Conservation (phyloP, 257 asterid genomes). For the Solanum peruvianum region DNA sequence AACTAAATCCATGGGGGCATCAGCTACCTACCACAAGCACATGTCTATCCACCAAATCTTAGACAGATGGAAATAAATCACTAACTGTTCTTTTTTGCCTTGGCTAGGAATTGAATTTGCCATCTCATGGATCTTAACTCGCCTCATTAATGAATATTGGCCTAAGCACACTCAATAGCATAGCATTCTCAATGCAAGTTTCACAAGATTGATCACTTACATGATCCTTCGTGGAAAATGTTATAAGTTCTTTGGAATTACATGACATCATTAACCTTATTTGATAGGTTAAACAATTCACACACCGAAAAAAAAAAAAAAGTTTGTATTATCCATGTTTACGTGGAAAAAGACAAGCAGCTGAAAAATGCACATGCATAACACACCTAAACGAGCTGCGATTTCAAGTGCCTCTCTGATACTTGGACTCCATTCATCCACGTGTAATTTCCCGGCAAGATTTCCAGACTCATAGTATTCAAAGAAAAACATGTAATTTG, state of each 20-base stretch:
- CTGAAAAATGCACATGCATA: background rate
- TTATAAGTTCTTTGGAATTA: background rate
- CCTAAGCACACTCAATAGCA: background rate
- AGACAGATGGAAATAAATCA: background rate
- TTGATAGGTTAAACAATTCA: background rate
- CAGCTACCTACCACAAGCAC: background rate
- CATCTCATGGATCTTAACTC: background rate
- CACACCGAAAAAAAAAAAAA: background rate
- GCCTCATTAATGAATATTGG: background rate
- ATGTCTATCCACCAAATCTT: background rate
- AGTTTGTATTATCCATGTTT: background rate
- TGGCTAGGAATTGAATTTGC: background rate
- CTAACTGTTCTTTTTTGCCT: background rate
- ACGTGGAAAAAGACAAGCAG: background rate
- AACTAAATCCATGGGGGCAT: background rate
- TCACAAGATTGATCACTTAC: background rate
- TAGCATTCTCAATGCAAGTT: background rate
- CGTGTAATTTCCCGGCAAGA: constrained; percentile 67
- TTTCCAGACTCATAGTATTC: constrained; percentile 62
- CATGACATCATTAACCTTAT: background rate
- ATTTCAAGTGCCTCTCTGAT: constrained; percentile 43
- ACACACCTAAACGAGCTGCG: constrained; percentile 44
- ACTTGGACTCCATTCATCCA: constrained; percentile 66
- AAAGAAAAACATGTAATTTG: constrained; percentile 80
- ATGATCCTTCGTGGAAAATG: background rate